Percentiles rank a stretch among this genome's conserved stretches.
phyloP scores from a whole-genome alignment of 441 rosid species.

The Corymbia citriodora region DNA sequence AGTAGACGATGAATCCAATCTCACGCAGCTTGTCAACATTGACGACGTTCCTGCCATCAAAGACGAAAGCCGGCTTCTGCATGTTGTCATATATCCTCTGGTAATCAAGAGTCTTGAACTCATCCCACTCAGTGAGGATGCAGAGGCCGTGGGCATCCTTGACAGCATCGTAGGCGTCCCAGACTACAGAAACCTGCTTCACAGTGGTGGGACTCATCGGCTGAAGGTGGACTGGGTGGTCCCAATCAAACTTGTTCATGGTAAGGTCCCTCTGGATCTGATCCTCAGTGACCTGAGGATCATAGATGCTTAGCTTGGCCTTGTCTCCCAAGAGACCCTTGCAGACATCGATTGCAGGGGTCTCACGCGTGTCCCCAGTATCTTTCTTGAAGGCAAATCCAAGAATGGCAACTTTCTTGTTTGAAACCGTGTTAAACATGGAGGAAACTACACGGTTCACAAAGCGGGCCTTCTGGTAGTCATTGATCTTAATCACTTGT shows the following conservation, averaged over 20 bases:
- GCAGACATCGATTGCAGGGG: neutral
- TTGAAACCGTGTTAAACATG: slow-evolving; percentile 1
- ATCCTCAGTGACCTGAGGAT: slow-evolving; percentile 1
- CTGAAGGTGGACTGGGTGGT: slow-evolving; percentile 1
- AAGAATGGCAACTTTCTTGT: neutral
- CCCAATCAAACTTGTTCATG: slow-evolving; percentile 2
- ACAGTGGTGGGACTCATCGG: neutral
- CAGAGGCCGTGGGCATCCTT: slow-evolving; percentile 3
- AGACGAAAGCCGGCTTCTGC: slow-evolving; percentile 94
- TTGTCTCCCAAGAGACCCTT: slow-evolving; percentile 2
- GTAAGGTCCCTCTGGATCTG: slow-evolving; percentile 6
- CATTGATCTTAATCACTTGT: slow-evolving; percentile 1
- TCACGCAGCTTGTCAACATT: slow-evolving; percentile 61
- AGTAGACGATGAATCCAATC: slow-evolving; percentile 91
- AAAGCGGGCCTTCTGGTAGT: neutral
- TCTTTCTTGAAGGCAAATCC: slow-evolving; percentile 3
- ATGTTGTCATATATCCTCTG: slow-evolving; percentile 65
- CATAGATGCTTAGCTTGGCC: slow-evolving; percentile 1
- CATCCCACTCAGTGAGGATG: neutral
- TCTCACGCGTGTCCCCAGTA: neutral
- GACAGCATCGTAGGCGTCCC: neutral
- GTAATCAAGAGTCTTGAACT: slow-evolving; percentile 45
- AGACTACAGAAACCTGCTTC: neutral
- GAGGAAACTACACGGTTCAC: slow-evolving; percentile 1
- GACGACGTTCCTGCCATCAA: slow-evolving; percentile 78